Base-by-base conservation (phyloP, 208 protist species). In the Blechomonas ayalai region DNA sequence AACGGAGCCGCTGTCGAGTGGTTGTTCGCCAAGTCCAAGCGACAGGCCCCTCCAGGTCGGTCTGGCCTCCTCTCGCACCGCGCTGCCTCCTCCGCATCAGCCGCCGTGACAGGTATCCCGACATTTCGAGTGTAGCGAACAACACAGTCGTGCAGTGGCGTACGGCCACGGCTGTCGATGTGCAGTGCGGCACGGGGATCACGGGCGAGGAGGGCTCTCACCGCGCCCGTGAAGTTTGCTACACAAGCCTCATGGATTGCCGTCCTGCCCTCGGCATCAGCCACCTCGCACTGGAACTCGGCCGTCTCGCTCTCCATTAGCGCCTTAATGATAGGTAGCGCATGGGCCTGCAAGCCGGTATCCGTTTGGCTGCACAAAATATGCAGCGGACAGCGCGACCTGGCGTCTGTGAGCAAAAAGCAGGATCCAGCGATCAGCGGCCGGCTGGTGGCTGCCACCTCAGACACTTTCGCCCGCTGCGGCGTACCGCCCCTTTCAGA, bases 241-340 rank as follows among this genome's bases (percentile, higher is more conserved):
- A 59, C 36, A 26, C 73, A 80, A 0, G 81, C 81, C 19, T 48
- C 54, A 55, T 90, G 81, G 39, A 90, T 42, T 19, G 81, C 67
- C 12, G 62, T 59, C 10, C 75, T 62, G 10, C 80, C 80, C 1
- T 68, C 37, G 8, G 47, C 44, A 33, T 87, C 74, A 13, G 58
- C 32, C 19, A 73, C 34, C 3, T 57, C 25, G 22, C 56, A 49
- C 40, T 74, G 42, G 6, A 40, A 59, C n/a, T 28, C 28, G 20
- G 27, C 37, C 10, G 55, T n/a, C 12, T 15, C 1, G 22, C 39
- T 52, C 2, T 27, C 25, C 10, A 73, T 29, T 10, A 73, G 54
- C 12, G 57, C 37, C 7, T 58, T 36, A 20, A 89, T 56, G 25
- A 59, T 28, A 10, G 74, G 50, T 13, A 84, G 29, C n/a, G 73